Evolutionary conservation across 164 flowering plant genomes (phyloP), one percentile per base, ranked within the genome.

Genomic region (Hamamelis virginiana): DNA sequence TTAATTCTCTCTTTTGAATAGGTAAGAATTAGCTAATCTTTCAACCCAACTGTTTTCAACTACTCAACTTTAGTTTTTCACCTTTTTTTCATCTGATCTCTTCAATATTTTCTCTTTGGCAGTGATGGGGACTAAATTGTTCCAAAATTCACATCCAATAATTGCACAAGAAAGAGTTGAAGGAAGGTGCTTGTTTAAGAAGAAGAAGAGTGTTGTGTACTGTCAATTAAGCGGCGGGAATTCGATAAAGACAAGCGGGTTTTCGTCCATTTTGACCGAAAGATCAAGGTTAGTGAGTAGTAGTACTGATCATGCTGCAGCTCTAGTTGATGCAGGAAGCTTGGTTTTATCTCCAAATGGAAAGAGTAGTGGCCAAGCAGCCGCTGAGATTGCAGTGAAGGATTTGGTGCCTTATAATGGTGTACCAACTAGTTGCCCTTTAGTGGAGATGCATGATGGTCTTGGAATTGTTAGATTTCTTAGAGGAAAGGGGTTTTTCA

Each of bases 401-500:
- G 87, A 78, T 12, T 70, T 82, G 80, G 73, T 75, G 43, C 77
- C 83, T 65, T 83, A 55, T n/a, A n/a, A n/a, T 73, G 78, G 48
- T 70, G 77, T 72, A 38, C n/a, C 62, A 52, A 26, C 41, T 23
- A 1, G 63, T 6, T 18, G 65, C 5, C 33, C 73, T n/a, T 66
- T 82, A 19, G 72, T 76, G 66, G 88, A 78, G 51, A 28, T 67
- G 63, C 74, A 83, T 22, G 84, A 81, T 18, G 97, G 94, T 0
- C 81, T 95, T 75, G 98, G 98, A 1, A 92, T 95, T 77, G 84
- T 86, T 59, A 80, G 78, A 27, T 95, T 85, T 72, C 94, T 95
- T 18, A 71, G 72, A 71, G 97, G 94, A 44, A 95, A 95, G 68
- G 18, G 64, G 9, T 83, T 95, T 61, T 78, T 95, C 46, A 80